Evolutionary conservation across 768 basidiomycete genomes (phyloP).

Genomic region (Amanita rubescens): DNA sequence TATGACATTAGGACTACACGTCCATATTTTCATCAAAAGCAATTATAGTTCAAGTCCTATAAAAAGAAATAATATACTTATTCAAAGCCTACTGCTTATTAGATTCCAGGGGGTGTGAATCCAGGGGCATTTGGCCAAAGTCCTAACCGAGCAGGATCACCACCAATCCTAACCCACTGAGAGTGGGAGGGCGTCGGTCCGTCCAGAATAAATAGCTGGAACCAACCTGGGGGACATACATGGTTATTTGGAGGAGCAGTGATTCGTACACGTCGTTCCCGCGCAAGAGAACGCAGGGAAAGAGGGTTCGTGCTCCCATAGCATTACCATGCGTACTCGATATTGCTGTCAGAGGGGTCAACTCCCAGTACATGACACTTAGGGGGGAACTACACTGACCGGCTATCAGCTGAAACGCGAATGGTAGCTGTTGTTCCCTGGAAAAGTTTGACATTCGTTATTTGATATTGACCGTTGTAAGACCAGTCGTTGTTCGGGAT

Average conservation of each 20-base stretch:
- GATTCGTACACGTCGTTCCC: slow-evolving; percentile 66
- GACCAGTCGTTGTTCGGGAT: slow-evolving; percentile 57
- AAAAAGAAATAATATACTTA: neutral
- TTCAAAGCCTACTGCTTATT: neutral
- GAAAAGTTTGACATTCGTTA: slow-evolving; percentile 39
- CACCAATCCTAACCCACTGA: slow-evolving; percentile 70
- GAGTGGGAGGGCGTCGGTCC: slow-evolving; percentile 75
- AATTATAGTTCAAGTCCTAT: neutral
- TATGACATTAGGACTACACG: too few species aligned
- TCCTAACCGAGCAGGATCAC: slow-evolving; percentile 61
- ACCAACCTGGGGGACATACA: slow-evolving; percentile 69
- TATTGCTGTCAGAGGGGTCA: slow-evolving; percentile 33
- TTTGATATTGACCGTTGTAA: slow-evolving; percentile 45
- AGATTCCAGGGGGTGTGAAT: slow-evolving; percentile 59
- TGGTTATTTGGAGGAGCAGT: slow-evolving; percentile 67
- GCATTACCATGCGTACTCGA: slow-evolving; percentile 75
- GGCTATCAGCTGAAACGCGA: slow-evolving; percentile 55
- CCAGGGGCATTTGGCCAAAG: slow-evolving; percentile 69
- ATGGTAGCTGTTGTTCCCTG: slow-evolving; percentile 38
- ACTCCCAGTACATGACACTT: slow-evolving; percentile 1
- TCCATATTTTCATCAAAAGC: too few species aligned
- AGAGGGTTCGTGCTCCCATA: slow-evolving; percentile 66
- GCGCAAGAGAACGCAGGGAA: slow-evolving; percentile 68
- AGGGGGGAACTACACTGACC: slow-evolving; percentile 30
- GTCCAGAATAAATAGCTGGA: slow-evolving; percentile 69